Evolutionary conservation across 306 rosid species (phyloP).

Genomic region (Castanopsis chinensis): DNA sequence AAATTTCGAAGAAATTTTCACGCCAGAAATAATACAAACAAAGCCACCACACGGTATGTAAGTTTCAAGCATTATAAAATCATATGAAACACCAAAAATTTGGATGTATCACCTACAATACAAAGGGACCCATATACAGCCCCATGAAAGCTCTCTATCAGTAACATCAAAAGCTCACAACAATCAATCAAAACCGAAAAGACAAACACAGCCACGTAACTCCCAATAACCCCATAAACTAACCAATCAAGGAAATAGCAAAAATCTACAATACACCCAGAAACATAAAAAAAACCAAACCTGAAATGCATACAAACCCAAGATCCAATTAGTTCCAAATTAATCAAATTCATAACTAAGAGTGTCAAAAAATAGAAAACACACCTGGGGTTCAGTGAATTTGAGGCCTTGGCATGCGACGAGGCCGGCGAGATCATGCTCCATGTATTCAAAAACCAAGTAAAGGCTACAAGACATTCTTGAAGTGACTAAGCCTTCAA

Average conservation of each 20-base stretch:
- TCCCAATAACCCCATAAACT: neutral
- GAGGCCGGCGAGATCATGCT: slow-evolving; percentile 97
- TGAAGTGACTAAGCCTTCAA: slow-evolving; percentile 92
- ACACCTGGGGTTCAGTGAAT: slow-evolving; percentile 80
- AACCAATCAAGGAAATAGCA: slow-evolving; percentile 15
- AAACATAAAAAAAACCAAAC: slow-evolving; percentile 12
- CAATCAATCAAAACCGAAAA: slow-evolving; percentile 23
- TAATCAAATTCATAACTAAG: too few relatives aligned
- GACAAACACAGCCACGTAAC: slow-evolving; percentile 16
- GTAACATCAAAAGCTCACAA: slow-evolving; percentile 35
- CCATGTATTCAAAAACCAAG: slow-evolving; percentile 95
- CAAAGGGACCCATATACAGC: slow-evolving; percentile 41
- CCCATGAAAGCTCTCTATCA: slow-evolving; percentile 34
- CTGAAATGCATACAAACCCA: neutral
- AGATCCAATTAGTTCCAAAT: neutral
- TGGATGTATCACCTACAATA: slow-evolving; percentile 16
- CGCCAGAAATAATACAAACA: slow-evolving; percentile 13
- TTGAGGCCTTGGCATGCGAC: slow-evolving; percentile 74
- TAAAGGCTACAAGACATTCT: slow-evolving; percentile 98
- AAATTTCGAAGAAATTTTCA: slow-evolving; percentile 32
- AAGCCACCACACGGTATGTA: slow-evolving; percentile 21
- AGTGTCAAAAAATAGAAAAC: too few relatives aligned
- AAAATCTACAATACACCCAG: slow-evolving; percentile 5
- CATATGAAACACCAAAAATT: slow-evolving; percentile 12
- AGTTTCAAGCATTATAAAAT: slow-evolving; percentile 19